These are phyloP conservation scores for Xerocomus minutiporus DNA, from an alignment of 1,284 basidiomycete genomes.

Conservation along the genomic window DNA sequence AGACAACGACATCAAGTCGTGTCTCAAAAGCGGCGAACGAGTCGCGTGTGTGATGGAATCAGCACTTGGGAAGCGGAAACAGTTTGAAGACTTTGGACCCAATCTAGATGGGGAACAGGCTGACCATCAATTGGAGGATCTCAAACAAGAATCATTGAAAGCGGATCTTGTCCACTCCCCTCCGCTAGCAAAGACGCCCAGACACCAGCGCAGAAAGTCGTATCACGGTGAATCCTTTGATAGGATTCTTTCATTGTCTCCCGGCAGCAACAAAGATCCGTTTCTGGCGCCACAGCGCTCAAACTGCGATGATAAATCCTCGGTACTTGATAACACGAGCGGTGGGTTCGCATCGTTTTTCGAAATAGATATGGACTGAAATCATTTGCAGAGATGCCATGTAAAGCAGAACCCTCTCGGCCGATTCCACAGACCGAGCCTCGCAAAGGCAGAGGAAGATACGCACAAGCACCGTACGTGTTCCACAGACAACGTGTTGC, in stretches of 20 bases:
- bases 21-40: conserved; percentile 16
- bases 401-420: conserved; percentile 31
- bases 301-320: conserved; percentile 1
- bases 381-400: conserved; percentile 8
- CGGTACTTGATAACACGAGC: neutral
- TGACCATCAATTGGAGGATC: conserved; percentile 2
- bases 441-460: conserved; percentile 32
- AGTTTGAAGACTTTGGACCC: conserved; percentile 21
- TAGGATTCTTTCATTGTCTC: conserved; percentile 8
- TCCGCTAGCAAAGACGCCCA: neutral
- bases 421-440: conserved; percentile 16
- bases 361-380: neutral
- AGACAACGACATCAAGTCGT: conserved; percentile 16
- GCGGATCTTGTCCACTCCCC: neutral
- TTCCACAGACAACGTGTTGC: neutral
- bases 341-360: conserved; percentile 12
- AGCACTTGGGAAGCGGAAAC: conserved; percentile 29
- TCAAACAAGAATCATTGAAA: conserved; percentile 8
- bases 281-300: conserved; percentile 1
- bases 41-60: conserved; percentile 12
- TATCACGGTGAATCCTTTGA: conserved; percentile 14
- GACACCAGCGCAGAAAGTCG: conserved; percentile 16
- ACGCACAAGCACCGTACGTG: conserved; percentile 27
- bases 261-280: conserved; percentile 8
- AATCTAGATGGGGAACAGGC: conserved; percentile 4